Percentiles rank a stretch among this genome's conserved stretches.
phyloP scores from a whole-genome alignment of 75 land plant species.

The Picea sitchensis region DNA sequence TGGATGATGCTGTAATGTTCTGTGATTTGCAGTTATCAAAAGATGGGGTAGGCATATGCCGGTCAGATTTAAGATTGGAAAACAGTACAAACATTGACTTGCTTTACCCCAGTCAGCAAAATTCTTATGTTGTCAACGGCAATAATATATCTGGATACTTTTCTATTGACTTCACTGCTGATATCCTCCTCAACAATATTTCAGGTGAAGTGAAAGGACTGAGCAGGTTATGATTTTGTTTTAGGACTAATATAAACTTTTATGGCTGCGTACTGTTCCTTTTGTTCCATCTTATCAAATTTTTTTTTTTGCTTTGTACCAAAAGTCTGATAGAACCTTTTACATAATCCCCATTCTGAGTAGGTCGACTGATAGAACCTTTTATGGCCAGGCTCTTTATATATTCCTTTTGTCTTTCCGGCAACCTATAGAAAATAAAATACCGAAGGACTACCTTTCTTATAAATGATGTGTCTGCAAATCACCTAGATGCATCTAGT shows the following conservation, averaged over 20 bases:
- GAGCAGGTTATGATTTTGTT: background rate
- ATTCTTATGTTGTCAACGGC: slow-evolving; percentile 61
- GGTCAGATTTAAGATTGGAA: slow-evolving; percentile 46
- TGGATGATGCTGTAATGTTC: slow-evolving; percentile 28
- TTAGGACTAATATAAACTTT: background rate
- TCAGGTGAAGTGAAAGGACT: slow-evolving; percentile 20
- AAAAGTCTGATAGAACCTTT: no score
- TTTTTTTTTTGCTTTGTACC: background rate
- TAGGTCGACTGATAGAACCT: no score
- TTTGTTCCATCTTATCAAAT: background rate
- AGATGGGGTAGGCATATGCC: slow-evolving; percentile 64
- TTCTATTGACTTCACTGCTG: slow-evolving; percentile 56
- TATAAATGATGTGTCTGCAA: no score
- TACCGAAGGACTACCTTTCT: background rate
- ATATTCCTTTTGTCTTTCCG: background rate
- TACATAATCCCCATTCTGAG: no score
- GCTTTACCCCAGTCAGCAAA: slow-evolving; percentile 18
- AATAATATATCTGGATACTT: slow-evolving; percentile 49
- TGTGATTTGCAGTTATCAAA: slow-evolving; percentile 89
- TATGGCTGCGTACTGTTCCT: background rate
- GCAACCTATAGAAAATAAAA: background rate
- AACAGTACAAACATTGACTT: slow-evolving; percentile 33
- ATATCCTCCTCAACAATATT: slow-evolving; percentile 21
- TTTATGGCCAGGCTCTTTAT: background rate
- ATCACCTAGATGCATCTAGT: background rate